These are phyloP conservation scores for Sugiyamaella neomexicana DNA, from an alignment of 1,139 yeast species.

Conservation along the genomic window DNA sequence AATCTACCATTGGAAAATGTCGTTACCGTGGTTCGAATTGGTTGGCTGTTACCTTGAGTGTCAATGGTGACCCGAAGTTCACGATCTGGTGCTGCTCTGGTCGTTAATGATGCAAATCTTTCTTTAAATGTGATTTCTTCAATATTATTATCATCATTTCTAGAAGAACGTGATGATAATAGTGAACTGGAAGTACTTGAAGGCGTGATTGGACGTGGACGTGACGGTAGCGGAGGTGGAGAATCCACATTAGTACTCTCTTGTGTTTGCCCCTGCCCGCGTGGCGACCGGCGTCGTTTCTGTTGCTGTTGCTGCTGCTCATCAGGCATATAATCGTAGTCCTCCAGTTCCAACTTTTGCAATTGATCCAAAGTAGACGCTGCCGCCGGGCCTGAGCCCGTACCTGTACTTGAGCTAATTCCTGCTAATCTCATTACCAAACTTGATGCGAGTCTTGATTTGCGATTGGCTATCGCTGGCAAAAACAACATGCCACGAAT, in stretches of 20 bases:
- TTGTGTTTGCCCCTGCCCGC: no score
- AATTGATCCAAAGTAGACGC: constrained; percentile 5
- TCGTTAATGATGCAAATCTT: constrained; percentile 33
- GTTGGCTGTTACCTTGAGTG: constrained; percentile 16
- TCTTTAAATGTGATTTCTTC: constrained; percentile 29
- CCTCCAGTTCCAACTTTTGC: background rate
- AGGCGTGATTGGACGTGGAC: background rate
- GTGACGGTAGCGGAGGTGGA: constrained; percentile 6
- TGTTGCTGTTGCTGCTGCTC: constrained; percentile 1
- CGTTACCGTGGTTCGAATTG: constrained; percentile 18
- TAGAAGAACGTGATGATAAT: constrained; percentile 12
- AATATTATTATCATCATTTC: constrained; percentile 16
- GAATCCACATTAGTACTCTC: background rate
- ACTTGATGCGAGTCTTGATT: constrained; percentile 65
- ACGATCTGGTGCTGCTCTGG: constrained; percentile 33
- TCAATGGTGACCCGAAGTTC: constrained; percentile 25
- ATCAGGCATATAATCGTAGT: background rate
- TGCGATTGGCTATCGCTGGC: constrained; percentile 69
- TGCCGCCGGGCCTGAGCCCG: background rate
- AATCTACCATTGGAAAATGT: constrained; percentile 43
- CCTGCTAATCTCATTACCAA: constrained; percentile 71
- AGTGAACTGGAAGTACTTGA: constrained; percentile 1
- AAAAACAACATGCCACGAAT: constrained; percentile 73
- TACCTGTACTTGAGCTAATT: constrained; percentile 18
- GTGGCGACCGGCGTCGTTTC: background rate